Evolutionary conservation across 2,329 filamentous ascomycete genomes (phyloP).

Genomic region (Pseudopithomyces chartarum): DNA sequence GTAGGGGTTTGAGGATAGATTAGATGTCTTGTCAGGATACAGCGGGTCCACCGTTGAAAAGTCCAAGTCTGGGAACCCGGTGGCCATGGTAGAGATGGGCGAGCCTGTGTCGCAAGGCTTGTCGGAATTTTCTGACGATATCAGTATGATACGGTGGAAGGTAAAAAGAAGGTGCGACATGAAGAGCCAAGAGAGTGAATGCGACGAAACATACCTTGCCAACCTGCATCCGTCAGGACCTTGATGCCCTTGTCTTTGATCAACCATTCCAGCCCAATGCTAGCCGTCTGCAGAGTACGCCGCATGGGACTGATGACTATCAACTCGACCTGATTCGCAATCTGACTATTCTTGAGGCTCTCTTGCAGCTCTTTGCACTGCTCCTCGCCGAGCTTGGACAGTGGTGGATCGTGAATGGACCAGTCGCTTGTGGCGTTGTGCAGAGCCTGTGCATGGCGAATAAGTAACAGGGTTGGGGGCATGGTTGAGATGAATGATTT

Average conservation of each 20-base stretch:
- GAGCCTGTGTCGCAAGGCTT: constrained; percentile 67
- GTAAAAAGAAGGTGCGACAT: neutral
- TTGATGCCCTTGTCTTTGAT: constrained; percentile 53
- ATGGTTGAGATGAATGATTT: constrained; percentile 28
- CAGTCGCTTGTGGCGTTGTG: constrained; percentile 51
- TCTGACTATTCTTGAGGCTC: constrained; percentile 41
- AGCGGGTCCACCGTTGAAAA: constrained; percentile 62
- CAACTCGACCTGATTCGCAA: constrained; percentile 54
- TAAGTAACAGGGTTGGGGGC: constrained; percentile 53
- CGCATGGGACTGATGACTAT: constrained; percentile 70
- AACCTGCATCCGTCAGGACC: constrained; percentile 63
- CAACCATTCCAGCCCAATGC: constrained; percentile 63
- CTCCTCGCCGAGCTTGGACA: constrained; percentile 48
- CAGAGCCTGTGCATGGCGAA: constrained; percentile 52
- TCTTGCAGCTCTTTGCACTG: constrained; percentile 49
- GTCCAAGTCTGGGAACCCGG: constrained; percentile 62
- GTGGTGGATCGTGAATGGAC: constrained; percentile 48
- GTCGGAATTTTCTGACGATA: constrained; percentile 47
- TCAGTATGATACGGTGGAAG: neutral
- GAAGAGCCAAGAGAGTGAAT: neutral
- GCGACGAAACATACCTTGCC: constrained; percentile 60
- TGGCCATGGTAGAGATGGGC: constrained; percentile 48
- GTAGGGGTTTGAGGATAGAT: constrained; percentile 49
- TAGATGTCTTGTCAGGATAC: constrained; percentile 66
- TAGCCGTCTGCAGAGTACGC: constrained; percentile 68